Conservation (phyloP, 2,329 filamentous ascomycete species). For the Colletotrichum theobromicola region DNA sequence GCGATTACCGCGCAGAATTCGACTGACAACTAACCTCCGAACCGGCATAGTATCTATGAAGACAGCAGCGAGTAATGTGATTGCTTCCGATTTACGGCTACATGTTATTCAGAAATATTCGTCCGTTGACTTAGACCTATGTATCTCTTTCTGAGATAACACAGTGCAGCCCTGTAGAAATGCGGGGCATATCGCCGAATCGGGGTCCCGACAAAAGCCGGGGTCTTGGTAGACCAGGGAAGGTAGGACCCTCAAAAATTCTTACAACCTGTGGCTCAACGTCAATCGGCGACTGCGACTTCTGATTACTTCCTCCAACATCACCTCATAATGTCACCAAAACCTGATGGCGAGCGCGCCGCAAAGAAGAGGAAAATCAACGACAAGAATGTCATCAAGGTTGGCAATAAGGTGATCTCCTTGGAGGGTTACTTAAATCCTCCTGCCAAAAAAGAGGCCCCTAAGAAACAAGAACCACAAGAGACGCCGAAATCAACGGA, state of each 20-base stretch:
- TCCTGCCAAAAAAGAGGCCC: constrained; percentile 27
- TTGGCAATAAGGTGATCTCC: constrained; percentile 55
- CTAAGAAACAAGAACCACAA: not conserved
- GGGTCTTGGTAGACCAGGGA: not conserved
- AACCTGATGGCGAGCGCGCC: constrained; percentile 31
- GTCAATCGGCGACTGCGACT: not conserved
- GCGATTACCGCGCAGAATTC: not conserved
- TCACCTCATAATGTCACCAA: not conserved
- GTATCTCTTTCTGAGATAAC: not conserved
- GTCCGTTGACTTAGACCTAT: no score
- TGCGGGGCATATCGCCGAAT: not conserved
- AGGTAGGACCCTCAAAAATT: constrained; percentile 14
- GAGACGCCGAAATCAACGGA: not conserved
- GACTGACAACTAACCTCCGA: not conserved
- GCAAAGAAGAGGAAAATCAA: constrained; percentile 43
- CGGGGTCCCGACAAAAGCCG: not conserved
- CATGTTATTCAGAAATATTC: not conserved
- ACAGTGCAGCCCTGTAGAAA: not conserved
- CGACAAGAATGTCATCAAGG: constrained; percentile 42
- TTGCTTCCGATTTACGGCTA: fast-evolving
- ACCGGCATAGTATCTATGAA: not conserved
- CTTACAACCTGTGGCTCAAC: not conserved
- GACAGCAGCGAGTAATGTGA: fast-evolving
- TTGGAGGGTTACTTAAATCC: constrained; percentile 53
- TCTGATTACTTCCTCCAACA: not conserved